These are phyloP conservation scores for Dicorynia guianensis DNA, from an alignment of 306 rosid genomes.

Conservation along the genomic window DNA sequence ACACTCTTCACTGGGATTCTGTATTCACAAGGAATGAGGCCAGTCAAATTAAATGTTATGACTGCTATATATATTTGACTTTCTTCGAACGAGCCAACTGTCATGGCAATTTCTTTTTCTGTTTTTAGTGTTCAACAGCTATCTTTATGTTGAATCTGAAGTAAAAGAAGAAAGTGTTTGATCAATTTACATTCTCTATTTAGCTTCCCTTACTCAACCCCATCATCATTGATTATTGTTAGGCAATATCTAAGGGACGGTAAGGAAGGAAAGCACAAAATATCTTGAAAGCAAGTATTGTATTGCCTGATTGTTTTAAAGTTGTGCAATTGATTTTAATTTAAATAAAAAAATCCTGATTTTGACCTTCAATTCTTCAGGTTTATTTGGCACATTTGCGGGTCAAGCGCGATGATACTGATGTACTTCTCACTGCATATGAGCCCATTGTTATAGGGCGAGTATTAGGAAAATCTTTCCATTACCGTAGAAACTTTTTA, in stretches of 20 bases:
- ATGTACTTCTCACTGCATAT: conserved; percentile 78
- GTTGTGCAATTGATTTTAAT: conserved; percentile 1
- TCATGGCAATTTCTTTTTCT: neutral
- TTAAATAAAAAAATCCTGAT: neutral
- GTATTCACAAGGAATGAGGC: conserved; percentile 5
- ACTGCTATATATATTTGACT: neutral
- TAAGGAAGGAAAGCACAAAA: conserved; percentile 99
- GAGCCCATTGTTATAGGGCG: conserved; percentile 90
- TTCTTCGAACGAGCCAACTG: neutral
- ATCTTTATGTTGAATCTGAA: neutral
- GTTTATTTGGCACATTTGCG: conserved; percentile 90
- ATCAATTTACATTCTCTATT: neutral
- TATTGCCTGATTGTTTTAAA: neutral
- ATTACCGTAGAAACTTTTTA: no score
- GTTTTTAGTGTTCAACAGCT: neutral
- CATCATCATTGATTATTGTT: conserved; percentile 12
- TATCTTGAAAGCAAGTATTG: conserved; percentile 69
- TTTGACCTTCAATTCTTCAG: conserved; percentile 51
- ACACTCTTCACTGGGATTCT: no score
- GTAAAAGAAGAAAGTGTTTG: no score
- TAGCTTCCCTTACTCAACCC: conserved; percentile 1
- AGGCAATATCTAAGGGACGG: conserved; percentile 81
- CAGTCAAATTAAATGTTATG: conserved; percentile 13
- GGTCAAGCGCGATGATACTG: conserved; percentile 81
- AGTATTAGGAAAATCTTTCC: no score